Evolutionary conservation across 176 grass and related monocot species (phyloP).

Genomic region (Oryza glumipatula): DNA sequence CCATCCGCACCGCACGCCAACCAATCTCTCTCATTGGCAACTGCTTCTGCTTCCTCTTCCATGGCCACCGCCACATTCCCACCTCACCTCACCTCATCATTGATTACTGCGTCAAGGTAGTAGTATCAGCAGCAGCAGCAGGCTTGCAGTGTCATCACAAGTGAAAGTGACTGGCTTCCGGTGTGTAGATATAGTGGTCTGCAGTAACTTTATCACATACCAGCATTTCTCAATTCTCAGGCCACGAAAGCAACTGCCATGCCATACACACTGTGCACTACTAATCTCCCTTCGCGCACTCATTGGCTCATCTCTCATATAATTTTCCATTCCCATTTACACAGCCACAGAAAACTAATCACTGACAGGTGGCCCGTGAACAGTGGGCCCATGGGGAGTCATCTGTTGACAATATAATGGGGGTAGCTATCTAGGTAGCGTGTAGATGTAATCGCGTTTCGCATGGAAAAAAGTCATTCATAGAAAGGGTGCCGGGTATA

Average conservation of each 20-base stretch:
- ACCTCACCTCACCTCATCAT: conserved; percentile 39
- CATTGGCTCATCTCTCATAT: neutral
- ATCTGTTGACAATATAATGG: neutral
- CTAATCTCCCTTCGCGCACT: neutral
- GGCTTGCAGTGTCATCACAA: neutral
- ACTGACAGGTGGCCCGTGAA: neutral
- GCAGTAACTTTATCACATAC: conserved; percentile 18
- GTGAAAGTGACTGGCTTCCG: conserved; percentile 23
- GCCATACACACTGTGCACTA: neutral
- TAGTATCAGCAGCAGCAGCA: neutral
- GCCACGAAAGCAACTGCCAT: neutral
- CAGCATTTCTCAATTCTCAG: neutral
- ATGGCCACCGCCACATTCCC: neutral
- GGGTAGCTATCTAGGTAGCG: neutral
- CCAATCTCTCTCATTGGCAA: neutral
- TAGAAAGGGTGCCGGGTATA: neutral
- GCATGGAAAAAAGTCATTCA: neutral
- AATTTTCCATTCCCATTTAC: neutral
- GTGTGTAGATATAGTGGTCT: neutral
- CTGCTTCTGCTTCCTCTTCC: neutral
- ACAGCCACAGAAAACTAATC: neutral
- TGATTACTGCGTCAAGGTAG: conserved; percentile 24
- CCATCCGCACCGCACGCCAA: neutral
- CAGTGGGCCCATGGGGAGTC: neutral
- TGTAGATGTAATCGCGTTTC: neutral